Evolutionary conservation across 1,139 yeast genomes (phyloP).

Genomic region (Chernovozyma aurita): DNA sequence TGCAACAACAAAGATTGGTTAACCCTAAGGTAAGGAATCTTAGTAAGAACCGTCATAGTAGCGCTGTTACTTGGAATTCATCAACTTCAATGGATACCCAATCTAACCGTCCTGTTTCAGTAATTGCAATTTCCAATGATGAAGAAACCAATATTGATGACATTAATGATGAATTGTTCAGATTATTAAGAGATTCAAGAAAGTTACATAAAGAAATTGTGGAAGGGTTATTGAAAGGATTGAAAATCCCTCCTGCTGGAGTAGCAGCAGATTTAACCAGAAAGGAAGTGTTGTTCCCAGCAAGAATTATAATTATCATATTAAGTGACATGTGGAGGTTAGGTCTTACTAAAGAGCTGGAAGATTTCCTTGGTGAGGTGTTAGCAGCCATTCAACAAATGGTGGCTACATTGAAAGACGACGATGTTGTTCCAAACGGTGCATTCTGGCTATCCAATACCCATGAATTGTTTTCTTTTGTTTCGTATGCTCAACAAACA

Average conservation of each 20-base stretch:
- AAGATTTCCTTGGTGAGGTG: conserved; percentile 85
- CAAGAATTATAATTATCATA: conserved; percentile 87
- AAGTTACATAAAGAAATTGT: conserved; percentile 80
- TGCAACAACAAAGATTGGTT: conserved; percentile 16
- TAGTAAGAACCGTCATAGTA: conserved; percentile 36
- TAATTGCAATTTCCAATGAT: conserved; percentile 51
- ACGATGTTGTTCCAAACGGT: conserved; percentile 85
- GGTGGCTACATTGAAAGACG: conserved; percentile 69
- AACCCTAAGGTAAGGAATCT: conserved; percentile 28
- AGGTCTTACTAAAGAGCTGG: conserved; percentile 89
- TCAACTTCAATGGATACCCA: conserved; percentile 24
- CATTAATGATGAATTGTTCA: conserved; percentile 69
- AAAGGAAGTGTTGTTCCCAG: conserved; percentile 94
- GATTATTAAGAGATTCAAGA: conserved; percentile 73
- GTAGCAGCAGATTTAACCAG: conserved; percentile 79
- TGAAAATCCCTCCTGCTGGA: conserved; percentile 82
- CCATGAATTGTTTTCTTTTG: conserved; percentile 92
- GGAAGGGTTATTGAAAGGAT: conserved; percentile 82
- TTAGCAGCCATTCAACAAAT: conserved; percentile 82
- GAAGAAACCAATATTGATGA: conserved; percentile 61
- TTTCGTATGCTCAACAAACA: conserved; percentile 87
- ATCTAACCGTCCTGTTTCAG: conserved; percentile 50
- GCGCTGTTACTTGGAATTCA: conserved; percentile 36
- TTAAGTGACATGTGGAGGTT: conserved; percentile 98
- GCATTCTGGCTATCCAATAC: conserved; percentile 98